These are phyloP conservation scores for Podaxis sp. DNA, from an alignment of 768 basidiomycete species.

Conservation along the genomic window DNA sequence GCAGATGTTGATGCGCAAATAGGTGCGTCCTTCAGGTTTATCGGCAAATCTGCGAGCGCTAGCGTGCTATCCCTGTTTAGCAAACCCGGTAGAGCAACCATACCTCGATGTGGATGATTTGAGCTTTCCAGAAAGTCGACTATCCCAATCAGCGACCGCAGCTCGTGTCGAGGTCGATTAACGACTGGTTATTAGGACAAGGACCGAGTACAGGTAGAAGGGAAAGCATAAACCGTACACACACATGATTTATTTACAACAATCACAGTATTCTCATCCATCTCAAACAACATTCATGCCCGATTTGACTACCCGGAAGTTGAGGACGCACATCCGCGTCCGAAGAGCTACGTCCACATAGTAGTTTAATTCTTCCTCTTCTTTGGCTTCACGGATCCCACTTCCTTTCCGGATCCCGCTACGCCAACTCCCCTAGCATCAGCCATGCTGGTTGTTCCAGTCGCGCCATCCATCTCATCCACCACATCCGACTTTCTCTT, in stretches of 20 bases:
- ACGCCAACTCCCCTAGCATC: not conserved
- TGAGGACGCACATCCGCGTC: no score
- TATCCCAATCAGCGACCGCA: not conserved
- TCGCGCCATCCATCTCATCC: not conserved
- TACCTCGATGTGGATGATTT: not conserved
- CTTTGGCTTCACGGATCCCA: not conserved
- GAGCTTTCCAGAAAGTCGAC: not conserved
- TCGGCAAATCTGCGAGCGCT: not conserved
- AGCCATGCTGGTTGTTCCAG: not conserved
- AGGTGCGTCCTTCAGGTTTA: not conserved
- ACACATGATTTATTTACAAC: no score
- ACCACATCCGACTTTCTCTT: not conserved
- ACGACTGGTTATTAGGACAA: no score
- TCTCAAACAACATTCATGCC: no score
- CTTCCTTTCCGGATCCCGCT: not conserved
- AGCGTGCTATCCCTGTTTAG: not conserved
- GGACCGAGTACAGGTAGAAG: no score
- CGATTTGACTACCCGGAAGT: no score
- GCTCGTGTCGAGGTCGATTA: not conserved
- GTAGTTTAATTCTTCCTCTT: not conserved
- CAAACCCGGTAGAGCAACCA: not conserved
- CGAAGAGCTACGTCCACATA: no score
- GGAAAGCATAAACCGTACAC: no score
- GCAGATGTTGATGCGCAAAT: not conserved
- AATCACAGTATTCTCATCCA: no score